Evolutionary conservation across 2,329 filamentous ascomycete species (phyloP).

Genomic region (Trichoderma harzianum): DNA sequence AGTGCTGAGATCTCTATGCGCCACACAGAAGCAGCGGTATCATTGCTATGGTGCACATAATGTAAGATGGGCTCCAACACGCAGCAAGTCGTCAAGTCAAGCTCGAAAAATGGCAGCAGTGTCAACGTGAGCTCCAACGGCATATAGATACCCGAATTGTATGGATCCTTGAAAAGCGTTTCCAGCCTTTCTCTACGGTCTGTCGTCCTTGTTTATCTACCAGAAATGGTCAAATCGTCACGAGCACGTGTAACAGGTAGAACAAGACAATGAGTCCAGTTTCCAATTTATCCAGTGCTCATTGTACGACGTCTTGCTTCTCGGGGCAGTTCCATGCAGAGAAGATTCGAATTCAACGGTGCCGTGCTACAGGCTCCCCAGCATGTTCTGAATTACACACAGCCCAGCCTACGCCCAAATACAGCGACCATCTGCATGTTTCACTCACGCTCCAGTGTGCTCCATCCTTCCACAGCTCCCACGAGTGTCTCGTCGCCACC

Average conservation of each 20-base stretch:
- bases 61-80: background rate
- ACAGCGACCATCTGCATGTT: background rate
- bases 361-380: background rate
- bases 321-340: background rate
- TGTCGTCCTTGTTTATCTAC: background rate
- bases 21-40: background rate
- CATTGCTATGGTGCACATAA: background rate
- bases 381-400: background rate
- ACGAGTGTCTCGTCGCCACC: background rate
- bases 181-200: background rate
- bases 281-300: background rate
- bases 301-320: background rate
- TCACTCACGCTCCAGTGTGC: background rate
- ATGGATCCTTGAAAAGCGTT: background rate
- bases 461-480: background rate
- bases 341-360: background rate
- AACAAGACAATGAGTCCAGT: background rate
- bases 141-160: background rate
- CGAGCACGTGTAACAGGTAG: background rate
- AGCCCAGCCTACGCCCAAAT: background rate
- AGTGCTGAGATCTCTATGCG: background rate
- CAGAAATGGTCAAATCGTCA: background rate
- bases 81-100: background rate
- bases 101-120: background rate
- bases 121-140: background rate